Evolutionary conservation across 257 asterid genomes (phyloP).

Genomic region (Fraxinus quadrangulata): DNA sequence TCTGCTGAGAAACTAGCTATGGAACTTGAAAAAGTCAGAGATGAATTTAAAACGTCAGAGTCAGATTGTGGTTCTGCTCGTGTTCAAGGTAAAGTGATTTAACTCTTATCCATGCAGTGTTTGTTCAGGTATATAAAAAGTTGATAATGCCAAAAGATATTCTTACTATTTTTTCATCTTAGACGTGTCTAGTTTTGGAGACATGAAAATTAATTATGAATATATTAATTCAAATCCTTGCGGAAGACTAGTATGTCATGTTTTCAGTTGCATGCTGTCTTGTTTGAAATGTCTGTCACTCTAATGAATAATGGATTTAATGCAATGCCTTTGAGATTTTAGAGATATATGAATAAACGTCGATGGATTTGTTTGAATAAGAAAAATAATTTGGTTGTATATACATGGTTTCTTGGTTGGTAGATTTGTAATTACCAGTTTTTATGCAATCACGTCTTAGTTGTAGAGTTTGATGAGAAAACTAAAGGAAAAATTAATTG

Average conservation of each 20-base stretch:
- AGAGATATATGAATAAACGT: neutral
- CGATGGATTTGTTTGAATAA: neutral
- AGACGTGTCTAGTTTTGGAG: neutral
- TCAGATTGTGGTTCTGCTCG: slow-evolving; percentile 98
- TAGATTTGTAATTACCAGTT: neutral
- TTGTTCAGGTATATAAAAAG: neutral
- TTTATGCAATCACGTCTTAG: neutral
- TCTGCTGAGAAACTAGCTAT: slow-evolving; percentile 83
- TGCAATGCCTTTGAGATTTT: neutral
- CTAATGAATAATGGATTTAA: neutral
- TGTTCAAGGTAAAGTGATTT: slow-evolving; percentile 66
- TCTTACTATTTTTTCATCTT: neutral
- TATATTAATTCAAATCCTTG: neutral
- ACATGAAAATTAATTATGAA: neutral
- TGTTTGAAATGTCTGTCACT: neutral
- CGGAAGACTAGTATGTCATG: neutral
- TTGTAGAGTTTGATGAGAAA: neutral
- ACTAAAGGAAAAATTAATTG: neutral
- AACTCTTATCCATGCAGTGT: slow-evolving; percentile 8
- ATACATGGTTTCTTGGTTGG: neutral
- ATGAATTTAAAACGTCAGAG: slow-evolving; percentile 83
- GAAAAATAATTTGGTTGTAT: neutral
- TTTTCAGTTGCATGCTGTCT: neutral
- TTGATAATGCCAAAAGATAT: neutral
- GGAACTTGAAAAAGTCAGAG: slow-evolving; percentile 86